phyloP scores from a whole-genome alignment of 306 rosid genomes.

The Fagus crenata region DNA sequence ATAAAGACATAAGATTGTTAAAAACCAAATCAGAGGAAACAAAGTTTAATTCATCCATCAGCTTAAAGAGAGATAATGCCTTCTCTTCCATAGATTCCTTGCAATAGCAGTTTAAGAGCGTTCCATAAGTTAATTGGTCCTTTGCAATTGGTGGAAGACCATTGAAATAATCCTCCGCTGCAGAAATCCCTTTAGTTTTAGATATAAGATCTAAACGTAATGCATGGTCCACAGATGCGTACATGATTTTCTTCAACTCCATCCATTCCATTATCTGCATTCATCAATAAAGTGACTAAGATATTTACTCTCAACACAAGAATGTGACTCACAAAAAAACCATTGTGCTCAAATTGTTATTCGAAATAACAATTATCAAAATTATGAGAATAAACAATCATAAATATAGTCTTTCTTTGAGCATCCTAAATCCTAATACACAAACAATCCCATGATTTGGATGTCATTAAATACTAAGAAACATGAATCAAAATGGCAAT shows the following conservation, averaged over 20 bases:
- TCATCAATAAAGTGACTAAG: not conserved
- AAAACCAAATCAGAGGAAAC: conserved; percentile 45
- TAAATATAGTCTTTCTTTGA: not conserved
- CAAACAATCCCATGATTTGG: not conserved
- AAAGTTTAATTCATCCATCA: conserved; percentile 52
- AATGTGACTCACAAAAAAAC: not conserved
- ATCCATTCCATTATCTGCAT: conserved; percentile 90
- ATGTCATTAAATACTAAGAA: not conserved
- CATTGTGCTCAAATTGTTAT: not conserved
- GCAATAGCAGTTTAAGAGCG: conserved; percentile 77
- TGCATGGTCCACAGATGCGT: conserved; percentile 49
- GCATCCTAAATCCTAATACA: too few species aligned
- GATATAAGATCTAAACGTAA: conserved; percentile 61
- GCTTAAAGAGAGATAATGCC: conserved; percentile 54
- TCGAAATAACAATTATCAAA: not conserved
- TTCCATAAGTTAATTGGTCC: conserved; percentile 60
- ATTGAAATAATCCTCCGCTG: conserved; percentile 65
- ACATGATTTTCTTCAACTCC: conserved; percentile 58
- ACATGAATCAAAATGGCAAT: not conserved
- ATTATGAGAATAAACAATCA: not conserved
- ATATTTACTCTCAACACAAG: not conserved
- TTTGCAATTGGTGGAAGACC: conserved; percentile 43
- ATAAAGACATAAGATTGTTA: conserved; percentile 61
- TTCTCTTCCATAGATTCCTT: conserved; percentile 53
- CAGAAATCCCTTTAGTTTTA: conserved; percentile 59